Conservation (phyloP, 805 yeast genomes). For the Starmerella davenportii region DNA sequence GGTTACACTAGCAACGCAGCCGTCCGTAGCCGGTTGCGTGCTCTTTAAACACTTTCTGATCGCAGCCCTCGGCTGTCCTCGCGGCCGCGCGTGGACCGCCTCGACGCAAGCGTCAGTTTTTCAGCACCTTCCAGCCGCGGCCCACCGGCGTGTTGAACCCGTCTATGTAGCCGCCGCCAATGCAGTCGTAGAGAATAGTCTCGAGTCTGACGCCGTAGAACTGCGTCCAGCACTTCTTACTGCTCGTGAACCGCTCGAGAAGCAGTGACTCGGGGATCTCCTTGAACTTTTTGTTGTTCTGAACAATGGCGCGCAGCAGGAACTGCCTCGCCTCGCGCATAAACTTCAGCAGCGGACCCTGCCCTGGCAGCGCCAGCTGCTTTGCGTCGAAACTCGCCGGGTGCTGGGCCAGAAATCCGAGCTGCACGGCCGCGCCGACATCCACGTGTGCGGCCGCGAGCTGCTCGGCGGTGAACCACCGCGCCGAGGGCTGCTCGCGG, state of each 20-base stretch:
- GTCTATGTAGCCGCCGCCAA: conserved; percentile 38
- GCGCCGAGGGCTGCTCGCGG: conserved; percentile 17
- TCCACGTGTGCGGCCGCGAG: conserved; percentile 13
- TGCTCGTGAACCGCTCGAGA: conserved; percentile 19
- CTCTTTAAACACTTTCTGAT: too few species aligned
- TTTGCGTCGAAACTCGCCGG: neutral
- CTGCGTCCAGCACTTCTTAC: conserved; percentile 26
- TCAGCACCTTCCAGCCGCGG: conserved; percentile 40
- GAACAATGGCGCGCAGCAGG: conserved; percentile 19
- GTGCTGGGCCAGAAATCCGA: conserved; percentile 24
- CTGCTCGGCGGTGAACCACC: conserved; percentile 17
- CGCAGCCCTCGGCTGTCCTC: too few species aligned
- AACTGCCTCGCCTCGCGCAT: conserved; percentile 22
- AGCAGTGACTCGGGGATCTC: conserved; percentile 24
- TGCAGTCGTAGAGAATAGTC: conserved; percentile 38
- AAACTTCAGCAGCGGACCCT: conserved; percentile 24
- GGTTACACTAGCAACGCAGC: too few species aligned
- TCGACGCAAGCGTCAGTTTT: too few species aligned
- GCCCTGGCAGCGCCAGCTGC: conserved; percentile 22
- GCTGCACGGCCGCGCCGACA: conserved; percentile 11
- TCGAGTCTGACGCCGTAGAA: conserved; percentile 33
- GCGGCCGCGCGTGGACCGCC: too few species aligned
- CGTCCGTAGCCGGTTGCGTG: too few species aligned
- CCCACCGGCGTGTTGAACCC: conserved; percentile 44
- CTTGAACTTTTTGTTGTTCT: conserved; percentile 21